Base-by-base conservation (phyloP, 2,329 filamentous ascomycete species). In the Sclerotinia minor region DNA sequence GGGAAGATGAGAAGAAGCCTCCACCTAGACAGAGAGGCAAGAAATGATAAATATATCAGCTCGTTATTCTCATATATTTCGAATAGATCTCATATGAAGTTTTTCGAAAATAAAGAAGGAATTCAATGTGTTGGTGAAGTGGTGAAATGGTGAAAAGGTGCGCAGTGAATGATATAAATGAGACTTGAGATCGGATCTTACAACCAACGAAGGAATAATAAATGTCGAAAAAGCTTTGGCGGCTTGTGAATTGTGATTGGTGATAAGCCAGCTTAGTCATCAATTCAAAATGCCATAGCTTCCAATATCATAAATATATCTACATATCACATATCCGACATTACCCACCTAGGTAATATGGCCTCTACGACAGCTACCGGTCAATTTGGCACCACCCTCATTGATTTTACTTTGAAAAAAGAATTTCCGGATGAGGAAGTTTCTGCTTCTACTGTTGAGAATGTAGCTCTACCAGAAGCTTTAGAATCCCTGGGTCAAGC, bases 391-490 rank as follows among this genome's bases (percentile, higher is more conserved):
- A 81, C 85, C 69, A 87, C 87, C 5, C 79, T 92, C 53, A 85
- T 92, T 67, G 81, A 87, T 69, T 91, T 89, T 73, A 84, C 90
- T 65, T 70, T 79, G 3, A 73, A 81, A 65, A 79, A 80, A 49
- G 70, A 75, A 53, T 85, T 84, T 69, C 83, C 83, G 3, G 80
- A 83, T n/a, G 77, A 80, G 44, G 70, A 76, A 26, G 72, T 82
- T n/a, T 82, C 73, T 64, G 71, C 75, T 41, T 70, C 73, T 29
- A 60, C 65, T 54, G 61, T 76, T 17, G 67, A 73, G 17, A 58
- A 59, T 44, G 64, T 77, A 21, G 75, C 78, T 68, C 77, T 85
- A 1, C 78, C 79, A 21, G 71, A 75, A 35, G 82, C 82, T 49
- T 76, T 84, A 26, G 73, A 77, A 65, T 78, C 79, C 24, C 76